Percentiles rank a stretch among this genome's conserved stretches.
phyloP scores from a whole-genome alignment of 495 filamentous ascomycete genomes.

The Bacidia gigantensis region DNA sequence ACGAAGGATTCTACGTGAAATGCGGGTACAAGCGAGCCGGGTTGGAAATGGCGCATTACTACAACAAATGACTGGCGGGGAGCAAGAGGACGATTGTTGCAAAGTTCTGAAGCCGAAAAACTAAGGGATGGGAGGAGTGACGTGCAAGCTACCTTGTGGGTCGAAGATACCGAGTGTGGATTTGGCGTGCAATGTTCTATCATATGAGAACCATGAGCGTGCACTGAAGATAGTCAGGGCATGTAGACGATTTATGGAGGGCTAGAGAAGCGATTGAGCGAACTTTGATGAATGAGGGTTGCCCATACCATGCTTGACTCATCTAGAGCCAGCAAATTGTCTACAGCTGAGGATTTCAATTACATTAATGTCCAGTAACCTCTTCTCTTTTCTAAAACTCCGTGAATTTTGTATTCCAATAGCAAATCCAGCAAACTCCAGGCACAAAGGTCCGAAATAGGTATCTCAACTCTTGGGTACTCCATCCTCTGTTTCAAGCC shows the following conservation, averaged over 20 bases:
- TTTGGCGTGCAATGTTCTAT: no score
- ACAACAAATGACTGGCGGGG: constrained; percentile 34
- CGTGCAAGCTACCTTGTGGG: not conserved
- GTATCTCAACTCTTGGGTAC: not conserved
- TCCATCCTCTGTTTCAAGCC: not conserved
- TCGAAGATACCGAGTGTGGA: not conserved
- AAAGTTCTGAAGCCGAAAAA: not conserved
- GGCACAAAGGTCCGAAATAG: not conserved
- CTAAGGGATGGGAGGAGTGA: not conserved
- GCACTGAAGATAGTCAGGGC: no score
- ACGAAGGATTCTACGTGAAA: constrained; percentile 97
- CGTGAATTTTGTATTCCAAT: no score
- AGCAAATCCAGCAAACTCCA: not conserved
- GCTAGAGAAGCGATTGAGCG: not conserved
- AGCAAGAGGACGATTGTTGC: not conserved
- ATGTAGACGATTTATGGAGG: not conserved
- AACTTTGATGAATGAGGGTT: not conserved
- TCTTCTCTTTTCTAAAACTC: not conserved
- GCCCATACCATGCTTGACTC: not conserved
- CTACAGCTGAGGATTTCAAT: not conserved
- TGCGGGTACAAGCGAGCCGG: constrained; percentile 91
- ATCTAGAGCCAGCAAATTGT: not conserved
- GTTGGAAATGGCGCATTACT: constrained; percentile 95
- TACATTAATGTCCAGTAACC: not conserved
- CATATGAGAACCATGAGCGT: no score